These are phyloP conservation scores for Hyphopichia pseudoburtonii DNA, from an alignment of 1,139 yeast species.

Conservation along the genomic window DNA sequence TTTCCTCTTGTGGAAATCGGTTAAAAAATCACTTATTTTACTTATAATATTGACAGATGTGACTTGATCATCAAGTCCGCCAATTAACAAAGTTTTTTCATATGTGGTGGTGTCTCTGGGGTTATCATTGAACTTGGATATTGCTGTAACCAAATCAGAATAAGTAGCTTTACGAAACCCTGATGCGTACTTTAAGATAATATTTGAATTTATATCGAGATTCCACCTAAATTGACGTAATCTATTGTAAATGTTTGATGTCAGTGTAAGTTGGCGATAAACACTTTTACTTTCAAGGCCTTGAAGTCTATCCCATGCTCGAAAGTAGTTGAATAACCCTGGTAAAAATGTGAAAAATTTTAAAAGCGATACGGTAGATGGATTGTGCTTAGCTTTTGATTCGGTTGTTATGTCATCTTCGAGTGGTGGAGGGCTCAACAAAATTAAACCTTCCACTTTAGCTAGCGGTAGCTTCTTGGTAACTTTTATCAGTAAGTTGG, in stretches of 20 bases:
- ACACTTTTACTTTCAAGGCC: constrained; percentile 64
- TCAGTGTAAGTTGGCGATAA: constrained; percentile 46
- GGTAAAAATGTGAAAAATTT: constrained; percentile 44
- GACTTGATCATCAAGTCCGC: constrained; percentile 58
- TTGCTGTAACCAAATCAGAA: constrained; percentile 45
- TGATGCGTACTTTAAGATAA: constrained; percentile 53
- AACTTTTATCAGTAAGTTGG: constrained; percentile 52
- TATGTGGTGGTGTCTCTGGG: constrained; percentile 30
- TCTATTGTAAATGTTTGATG: constrained; percentile 41
- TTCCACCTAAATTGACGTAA: constrained; percentile 71
- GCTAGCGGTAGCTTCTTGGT: constrained; percentile 40
- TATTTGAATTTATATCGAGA: constrained; percentile 56
- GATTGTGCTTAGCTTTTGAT: neutral
- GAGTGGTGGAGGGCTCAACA: constrained; percentile 58
- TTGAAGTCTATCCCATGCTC: constrained; percentile 60
- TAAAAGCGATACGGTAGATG: constrained; percentile 14
- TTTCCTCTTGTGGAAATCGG: constrained; percentile 23
- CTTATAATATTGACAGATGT: constrained; percentile 45
- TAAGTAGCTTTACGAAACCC: constrained; percentile 47
- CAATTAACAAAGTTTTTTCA: constrained; percentile 50
- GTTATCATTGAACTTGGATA: constrained; percentile 35
- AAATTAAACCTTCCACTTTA: constrained; percentile 47
- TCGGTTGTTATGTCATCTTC: constrained; percentile 23
- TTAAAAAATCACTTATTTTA: constrained; percentile 24
- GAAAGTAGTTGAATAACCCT: constrained; percentile 50